Evolutionary conservation across 2,329 filamentous ascomycete species (phyloP).

Genomic region (Aspergillus candidus): DNA sequence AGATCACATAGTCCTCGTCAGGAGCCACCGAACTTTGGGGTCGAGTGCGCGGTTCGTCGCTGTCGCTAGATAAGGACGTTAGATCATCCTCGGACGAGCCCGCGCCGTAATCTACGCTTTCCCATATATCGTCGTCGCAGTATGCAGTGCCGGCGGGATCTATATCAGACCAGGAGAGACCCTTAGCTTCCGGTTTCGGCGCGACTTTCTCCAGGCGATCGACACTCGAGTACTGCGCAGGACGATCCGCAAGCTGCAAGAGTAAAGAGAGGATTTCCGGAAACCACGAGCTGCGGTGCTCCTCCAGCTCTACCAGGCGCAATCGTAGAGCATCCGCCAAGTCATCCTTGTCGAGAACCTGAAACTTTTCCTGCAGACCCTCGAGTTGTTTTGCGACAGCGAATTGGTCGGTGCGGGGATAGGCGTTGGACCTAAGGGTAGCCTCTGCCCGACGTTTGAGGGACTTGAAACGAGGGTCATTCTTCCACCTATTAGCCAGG

Average conservation of each 20-base stretch:
- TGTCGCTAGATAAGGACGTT: slow-evolving; percentile 28
- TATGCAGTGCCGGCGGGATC: slow-evolving; percentile 68
- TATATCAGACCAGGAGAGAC: slow-evolving; percentile 73
- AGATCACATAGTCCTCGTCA: slow-evolving; percentile 30
- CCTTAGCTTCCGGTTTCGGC: slow-evolving; percentile 41
- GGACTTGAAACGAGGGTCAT: slow-evolving; percentile 21
- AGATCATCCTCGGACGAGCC: slow-evolving; percentile 36
- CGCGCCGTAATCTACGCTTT: slow-evolving; percentile 34
- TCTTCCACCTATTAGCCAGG: slow-evolving; percentile 16
- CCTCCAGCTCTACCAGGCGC: slow-evolving; percentile 55
- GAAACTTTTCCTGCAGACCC: slow-evolving; percentile 80
- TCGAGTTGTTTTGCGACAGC: slow-evolving; percentile 59
- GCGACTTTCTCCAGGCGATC: slow-evolving; percentile 55
- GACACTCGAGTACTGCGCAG: slow-evolving; percentile 63
- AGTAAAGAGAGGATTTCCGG: slow-evolving; percentile 76
- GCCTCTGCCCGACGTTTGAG: slow-evolving; percentile 29
- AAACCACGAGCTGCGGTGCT: slow-evolving; percentile 56
- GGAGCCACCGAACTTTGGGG: slow-evolving; percentile 22
- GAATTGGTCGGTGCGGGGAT: slow-evolving; percentile 68
- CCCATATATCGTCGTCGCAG: slow-evolving; percentile 38
- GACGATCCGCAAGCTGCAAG: slow-evolving; percentile 73
- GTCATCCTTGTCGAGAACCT: slow-evolving; percentile 69
- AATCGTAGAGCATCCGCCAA: slow-evolving; percentile 63
- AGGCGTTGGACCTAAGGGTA: slow-evolving; percentile 39
- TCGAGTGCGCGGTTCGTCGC: slow-evolving; percentile 22